A percentile compares a stretch with the other conserved stretches of the same genome.
Evolutionary conservation across 2,329 filamentous ascomycete genomes (phyloP).

Genomic region (Aspergillus aculeatinus): DNA sequence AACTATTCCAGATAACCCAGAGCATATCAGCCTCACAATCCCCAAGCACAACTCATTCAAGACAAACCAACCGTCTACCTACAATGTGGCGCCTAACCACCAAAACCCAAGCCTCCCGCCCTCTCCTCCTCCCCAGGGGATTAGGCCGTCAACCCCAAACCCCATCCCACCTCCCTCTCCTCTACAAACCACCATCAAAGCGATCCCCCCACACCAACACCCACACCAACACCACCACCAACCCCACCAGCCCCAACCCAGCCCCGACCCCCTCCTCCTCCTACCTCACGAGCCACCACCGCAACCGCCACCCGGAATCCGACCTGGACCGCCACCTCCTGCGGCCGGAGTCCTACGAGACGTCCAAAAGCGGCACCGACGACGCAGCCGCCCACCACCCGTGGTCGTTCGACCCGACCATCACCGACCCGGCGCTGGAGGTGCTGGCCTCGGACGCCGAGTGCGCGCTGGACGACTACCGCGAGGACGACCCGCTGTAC

Average conservation of each 20-base stretch:
- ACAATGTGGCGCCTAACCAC: no score
- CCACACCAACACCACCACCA: no score
- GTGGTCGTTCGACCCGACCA: constrained; percentile 27
- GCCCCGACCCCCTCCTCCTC: not conserved
- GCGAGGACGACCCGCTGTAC: constrained; percentile 22
- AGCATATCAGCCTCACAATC: no score
- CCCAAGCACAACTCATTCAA: no score
- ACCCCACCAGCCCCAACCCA: not conserved
- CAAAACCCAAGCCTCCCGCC: not conserved
- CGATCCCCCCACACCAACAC: no score
- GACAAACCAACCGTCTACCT: no score
- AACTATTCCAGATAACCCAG: no score
- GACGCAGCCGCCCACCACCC: constrained; percentile 27
- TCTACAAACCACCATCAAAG: no score
- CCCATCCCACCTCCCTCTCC: no score
- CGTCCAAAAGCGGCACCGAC: constrained; percentile 27
- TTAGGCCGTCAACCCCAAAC: no score
- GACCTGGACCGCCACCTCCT: constrained; percentile 21
- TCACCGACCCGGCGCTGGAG: constrained; percentile 23
- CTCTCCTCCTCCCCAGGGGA: not conserved
- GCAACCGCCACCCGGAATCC: not conserved
- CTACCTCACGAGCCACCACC: not conserved
- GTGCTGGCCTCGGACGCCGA: constrained; percentile 23
- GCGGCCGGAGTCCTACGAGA: constrained; percentile 22
- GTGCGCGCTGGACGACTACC: constrained; percentile 19